Evolutionary conservation across 495 filamentous ascomycete species (phyloP).

Genomic region (Halenospora varia): DNA sequence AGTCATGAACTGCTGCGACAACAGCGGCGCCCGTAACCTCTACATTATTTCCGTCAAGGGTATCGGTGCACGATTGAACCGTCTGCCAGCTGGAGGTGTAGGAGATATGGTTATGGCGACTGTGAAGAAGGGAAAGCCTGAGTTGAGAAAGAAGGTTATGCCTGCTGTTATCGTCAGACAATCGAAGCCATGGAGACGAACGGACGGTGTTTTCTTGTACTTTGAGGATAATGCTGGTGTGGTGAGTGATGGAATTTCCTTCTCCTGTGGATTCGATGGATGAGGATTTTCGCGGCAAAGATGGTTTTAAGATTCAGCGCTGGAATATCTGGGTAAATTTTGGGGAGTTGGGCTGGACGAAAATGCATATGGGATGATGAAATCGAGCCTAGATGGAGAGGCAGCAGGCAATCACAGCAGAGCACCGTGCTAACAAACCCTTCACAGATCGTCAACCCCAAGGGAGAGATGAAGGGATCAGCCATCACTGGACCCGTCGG

Average conservation of each 20-base stretch:
- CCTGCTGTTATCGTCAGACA: constrained; percentile 96
- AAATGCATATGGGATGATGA: background rate
- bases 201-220: constrained; percentile 97
- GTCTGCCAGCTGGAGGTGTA: constrained; percentile 95
- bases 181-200: constrained; percentile 97
- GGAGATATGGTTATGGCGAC: constrained; percentile 99
- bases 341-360: background rate
- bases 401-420: background rate
- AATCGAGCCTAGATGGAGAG: background rate
- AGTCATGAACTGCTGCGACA: constrained; percentile 96
- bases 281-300: background rate
- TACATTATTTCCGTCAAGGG: constrained; percentile 99
- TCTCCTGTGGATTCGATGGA: background rate
- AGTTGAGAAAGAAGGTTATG: constrained; percentile 99
- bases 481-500: constrained; percentile 98
- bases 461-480: constrained; percentile 99
- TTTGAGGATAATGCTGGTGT: constrained; percentile 99
- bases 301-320: background rate
- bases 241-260: constrained; percentile 51
- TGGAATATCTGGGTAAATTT: background rate
- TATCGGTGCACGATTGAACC: constrained; percentile 96
- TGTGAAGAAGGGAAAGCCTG: constrained; percentile 99
- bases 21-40: constrained; percentile 96
- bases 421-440: constrained; percentile 11
- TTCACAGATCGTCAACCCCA: constrained; percentile 95